Conservation (phyloP, 2,329 filamentous ascomycete genomes). For the Fusarium oxysporum region DNA sequence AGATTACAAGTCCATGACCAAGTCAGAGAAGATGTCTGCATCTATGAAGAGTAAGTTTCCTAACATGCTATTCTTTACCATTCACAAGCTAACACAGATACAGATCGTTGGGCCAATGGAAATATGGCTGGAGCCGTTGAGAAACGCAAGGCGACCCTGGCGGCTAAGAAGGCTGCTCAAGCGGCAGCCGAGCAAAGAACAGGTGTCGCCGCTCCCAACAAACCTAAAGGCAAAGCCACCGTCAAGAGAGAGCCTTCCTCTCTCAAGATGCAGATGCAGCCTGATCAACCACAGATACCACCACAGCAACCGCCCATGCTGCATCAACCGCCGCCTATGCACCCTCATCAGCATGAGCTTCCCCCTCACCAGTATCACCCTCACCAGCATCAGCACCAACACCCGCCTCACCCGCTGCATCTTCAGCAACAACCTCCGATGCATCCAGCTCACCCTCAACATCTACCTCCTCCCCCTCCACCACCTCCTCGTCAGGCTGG, state of each 20-base stretch:
- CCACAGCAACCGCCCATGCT: conserved; percentile 31
- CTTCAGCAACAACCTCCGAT: conserved; percentile 14
- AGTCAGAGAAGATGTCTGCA: conserved; percentile 74
- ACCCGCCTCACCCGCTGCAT: conserved; percentile 30
- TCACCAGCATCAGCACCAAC: conserved; percentile 33
- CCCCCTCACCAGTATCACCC: conserved; percentile 28
- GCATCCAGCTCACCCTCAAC: conserved; percentile 38
- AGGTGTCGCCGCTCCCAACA: conserved; percentile 54
- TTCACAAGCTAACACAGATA: conserved; percentile 42
- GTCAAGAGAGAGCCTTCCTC: conserved; percentile 49
- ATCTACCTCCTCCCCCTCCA: conserved; percentile 32
- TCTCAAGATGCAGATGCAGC: conserved; percentile 42
- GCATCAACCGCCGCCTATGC: conserved; percentile 32
- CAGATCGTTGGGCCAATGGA: conserved; percentile 70
- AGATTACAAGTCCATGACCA: conserved; percentile 71
- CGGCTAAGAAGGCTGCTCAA: conserved; percentile 67
- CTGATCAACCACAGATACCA: conserved; percentile 29
- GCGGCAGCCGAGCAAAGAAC: conserved; percentile 53
- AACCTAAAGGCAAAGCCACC: conserved; percentile 51
- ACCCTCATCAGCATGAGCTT: conserved; percentile 28
- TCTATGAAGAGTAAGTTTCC: conserved; percentile 70
- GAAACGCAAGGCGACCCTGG: conserved; percentile 70
- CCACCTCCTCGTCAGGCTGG: conserved; percentile 39
- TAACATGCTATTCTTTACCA: not conserved
- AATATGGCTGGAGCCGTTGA: conserved; percentile 71